phyloP scores from a whole-genome alignment of 768 basidiomycete genomes.

The Nidularia sp. region DNA sequence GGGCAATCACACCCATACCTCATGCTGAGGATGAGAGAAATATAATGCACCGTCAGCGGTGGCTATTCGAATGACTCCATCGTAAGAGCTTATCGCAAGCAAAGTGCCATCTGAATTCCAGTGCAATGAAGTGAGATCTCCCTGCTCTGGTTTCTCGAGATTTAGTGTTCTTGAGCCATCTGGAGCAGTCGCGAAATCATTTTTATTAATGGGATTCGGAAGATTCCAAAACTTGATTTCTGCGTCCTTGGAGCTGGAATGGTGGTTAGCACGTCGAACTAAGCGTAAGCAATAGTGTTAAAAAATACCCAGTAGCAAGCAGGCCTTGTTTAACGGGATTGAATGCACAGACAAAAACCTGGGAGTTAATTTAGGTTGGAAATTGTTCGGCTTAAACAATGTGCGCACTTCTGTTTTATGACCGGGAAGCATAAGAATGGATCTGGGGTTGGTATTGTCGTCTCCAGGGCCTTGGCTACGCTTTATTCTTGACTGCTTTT shows the following conservation, averaged over 20 bases:
- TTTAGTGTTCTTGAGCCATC: conserved; percentile 40
- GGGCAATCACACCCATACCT: conserved; percentile 38
- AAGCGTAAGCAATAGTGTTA: conserved; percentile 5
- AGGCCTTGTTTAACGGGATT: conserved; percentile 58
- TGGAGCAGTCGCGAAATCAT: conserved; percentile 25
- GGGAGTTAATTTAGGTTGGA: neutral
- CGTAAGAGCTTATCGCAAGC: conserved; percentile 76
- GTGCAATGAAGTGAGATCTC: conserved; percentile 72
- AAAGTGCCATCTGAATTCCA: conserved; percentile 75
- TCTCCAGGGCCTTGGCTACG: conserved; percentile 39
- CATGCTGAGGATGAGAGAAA: conserved; percentile 59
- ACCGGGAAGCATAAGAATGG: conserved; percentile 45
- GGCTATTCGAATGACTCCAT: conserved; percentile 66
- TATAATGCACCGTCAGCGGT: conserved; percentile 58
- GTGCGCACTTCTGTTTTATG: conserved; percentile 57
- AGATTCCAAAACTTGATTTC: conserved; percentile 72
- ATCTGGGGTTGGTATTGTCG: conserved; percentile 32
- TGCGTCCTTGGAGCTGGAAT: conserved; percentile 68
- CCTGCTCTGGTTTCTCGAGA: conserved; percentile 38
- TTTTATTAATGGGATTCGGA: conserved; percentile 31
- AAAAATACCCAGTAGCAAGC: conserved; percentile 70
- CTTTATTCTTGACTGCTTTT: conserved; percentile 27
- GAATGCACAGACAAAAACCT: conserved; percentile 84
- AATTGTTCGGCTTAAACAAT: neutral
- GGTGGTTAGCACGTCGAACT: neutral